Evolutionary conservation across 495 filamentous ascomycete genomes (phyloP), one percentile per base, ranked within the genome.

Genomic region (Xylaria grammica): DNA sequence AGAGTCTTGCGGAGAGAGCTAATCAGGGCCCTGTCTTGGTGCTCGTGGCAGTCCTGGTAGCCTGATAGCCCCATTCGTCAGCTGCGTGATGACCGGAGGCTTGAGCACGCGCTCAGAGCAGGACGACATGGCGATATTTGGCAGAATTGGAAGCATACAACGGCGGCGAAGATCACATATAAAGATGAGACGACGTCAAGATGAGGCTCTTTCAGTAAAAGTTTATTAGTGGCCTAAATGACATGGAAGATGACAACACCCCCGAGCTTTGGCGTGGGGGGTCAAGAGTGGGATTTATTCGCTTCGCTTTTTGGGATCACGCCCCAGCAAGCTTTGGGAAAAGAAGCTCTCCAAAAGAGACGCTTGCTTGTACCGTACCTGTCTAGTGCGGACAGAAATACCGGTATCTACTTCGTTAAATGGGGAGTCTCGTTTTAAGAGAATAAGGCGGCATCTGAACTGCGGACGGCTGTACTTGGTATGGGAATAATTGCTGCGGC

Each of bases 181-280:
- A 66, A 68, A 61, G 51, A 34, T 24, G 49, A 64, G 65, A 74
- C 69, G 69, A 72, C 72, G 72, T 74, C 71, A 63, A 65, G 67
- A 72, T 72, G 72, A 74, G 72, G 72, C 72, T 74, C 72, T 74
- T 72, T 72, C 42, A 68, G 54, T 65, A 70, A 66, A 61, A 65
- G 57, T 70, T 62, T 66, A 69, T 72, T 74, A 72, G 72, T 72
- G 72, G 72, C 64, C 51, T 56, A 68, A 67, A 67, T 65, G 69
- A 67, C 65, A 74, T 74, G 65, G 67, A 68, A 67, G 64, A 74
- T 74, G 69, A 74, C 71, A 69, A 72, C 71, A 74, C 67, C 67
- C 40, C 42, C 51, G 61, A 49, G 40, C 60, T 62, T 26, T 55
- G 30, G 72, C 72, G 72, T 74, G 72, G 69, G 69, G 72, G 69